phyloP scores from a whole-genome alignment of 2,329 filamentous ascomycete genomes.

The Aspergillus brunneoviolaceus region DNA sequence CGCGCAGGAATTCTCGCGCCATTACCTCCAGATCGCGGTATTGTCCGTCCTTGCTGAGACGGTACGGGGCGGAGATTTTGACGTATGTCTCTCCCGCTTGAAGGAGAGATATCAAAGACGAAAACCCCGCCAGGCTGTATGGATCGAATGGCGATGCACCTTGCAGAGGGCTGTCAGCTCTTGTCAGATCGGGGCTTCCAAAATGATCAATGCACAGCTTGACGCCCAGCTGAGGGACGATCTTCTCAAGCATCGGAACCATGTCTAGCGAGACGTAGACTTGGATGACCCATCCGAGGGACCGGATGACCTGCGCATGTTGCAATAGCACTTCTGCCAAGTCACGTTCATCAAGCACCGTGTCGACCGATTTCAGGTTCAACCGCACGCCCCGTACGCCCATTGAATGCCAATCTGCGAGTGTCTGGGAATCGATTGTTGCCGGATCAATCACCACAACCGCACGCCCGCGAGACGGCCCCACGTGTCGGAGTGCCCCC shows the following conservation, averaged over 20 bases:
- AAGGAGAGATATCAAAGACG: constrained; percentile 50
- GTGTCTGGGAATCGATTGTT: constrained; percentile 35
- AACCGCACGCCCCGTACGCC: constrained; percentile 61
- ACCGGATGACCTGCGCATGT: constrained; percentile 53
- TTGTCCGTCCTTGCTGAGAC: constrained; percentile 48
- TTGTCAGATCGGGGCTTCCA: constrained; percentile 48
- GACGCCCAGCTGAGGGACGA: constrained; percentile 52
- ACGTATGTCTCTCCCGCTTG: constrained; percentile 52
- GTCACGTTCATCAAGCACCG: constrained; percentile 40
- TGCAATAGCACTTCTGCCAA: constrained; percentile 45
- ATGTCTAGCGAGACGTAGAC: constrained; percentile 57
- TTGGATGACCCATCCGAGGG: constrained; percentile 58
- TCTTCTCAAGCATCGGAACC: constrained; percentile 49
- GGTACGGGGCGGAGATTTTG: constrained; percentile 61
- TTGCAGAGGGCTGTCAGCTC: constrained; percentile 12
- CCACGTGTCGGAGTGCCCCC: constrained; percentile 52
- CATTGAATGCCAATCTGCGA: constrained; percentile 55
- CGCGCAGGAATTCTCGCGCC: constrained; percentile 49
- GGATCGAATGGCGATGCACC: constrained; percentile 32
- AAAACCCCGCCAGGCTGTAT: constrained; percentile 52
- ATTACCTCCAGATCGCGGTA: constrained; percentile 51
- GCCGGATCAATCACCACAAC: constrained; percentile 58
- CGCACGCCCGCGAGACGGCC: constrained; percentile 52
- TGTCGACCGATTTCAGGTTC: constrained; percentile 57
- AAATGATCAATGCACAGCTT: constrained; percentile 62